Conservation (phyloP, 352 stramenopile species). For the Halophytophthora batemanensis region DNA sequence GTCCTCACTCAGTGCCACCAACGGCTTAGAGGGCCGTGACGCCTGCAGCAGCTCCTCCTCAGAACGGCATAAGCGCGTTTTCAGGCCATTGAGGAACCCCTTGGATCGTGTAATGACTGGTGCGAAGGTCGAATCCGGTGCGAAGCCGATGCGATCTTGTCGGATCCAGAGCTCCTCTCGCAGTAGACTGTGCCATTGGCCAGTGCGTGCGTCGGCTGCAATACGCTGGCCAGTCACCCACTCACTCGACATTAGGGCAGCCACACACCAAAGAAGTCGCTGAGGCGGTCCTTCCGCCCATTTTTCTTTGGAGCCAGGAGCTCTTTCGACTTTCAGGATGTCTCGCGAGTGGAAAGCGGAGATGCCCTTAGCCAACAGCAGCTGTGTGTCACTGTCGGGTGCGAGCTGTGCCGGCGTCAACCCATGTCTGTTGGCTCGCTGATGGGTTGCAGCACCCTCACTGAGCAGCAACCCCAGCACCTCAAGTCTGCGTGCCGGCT, state of each 20-base stretch:
- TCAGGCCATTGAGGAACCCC: conserved; percentile 64
- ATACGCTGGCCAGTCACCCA: conserved; percentile 30
- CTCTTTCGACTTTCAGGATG: background rate
- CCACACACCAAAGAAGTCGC: conserved; percentile 54
- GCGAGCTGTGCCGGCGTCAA: conserved; percentile 49
- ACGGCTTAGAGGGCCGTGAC: background rate
- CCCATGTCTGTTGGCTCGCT: conserved; percentile 48
- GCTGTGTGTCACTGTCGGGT: conserved; percentile 17
- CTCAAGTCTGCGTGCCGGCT: conserved; percentile 41
- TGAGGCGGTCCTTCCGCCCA: background rate
- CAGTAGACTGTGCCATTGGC: conserved; percentile 56
- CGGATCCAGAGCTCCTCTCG: conserved; percentile 60
- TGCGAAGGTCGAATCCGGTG: conserved; percentile 39
- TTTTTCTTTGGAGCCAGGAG: background rate
- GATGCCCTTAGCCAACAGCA: conserved; percentile 42
- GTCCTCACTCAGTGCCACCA: background rate
- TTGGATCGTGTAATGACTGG: conserved; percentile 39
- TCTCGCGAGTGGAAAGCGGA: conserved; percentile 43
- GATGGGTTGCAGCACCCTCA: conserved; percentile 44
- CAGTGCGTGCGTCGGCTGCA: conserved; percentile 31
- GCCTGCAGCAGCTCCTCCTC: conserved; percentile 8
- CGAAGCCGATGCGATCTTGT: conserved; percentile 49
- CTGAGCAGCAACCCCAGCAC: conserved; percentile 47
- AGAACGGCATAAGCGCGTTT: conserved; percentile 25
- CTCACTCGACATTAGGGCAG: conserved; percentile 53